A percentile compares a stretch with the other conserved stretches of the same genome.
Evolutionary conservation across 2,329 filamentous ascomycete genomes (phyloP).

Genomic region (Ophiostoma sp.): DNA sequence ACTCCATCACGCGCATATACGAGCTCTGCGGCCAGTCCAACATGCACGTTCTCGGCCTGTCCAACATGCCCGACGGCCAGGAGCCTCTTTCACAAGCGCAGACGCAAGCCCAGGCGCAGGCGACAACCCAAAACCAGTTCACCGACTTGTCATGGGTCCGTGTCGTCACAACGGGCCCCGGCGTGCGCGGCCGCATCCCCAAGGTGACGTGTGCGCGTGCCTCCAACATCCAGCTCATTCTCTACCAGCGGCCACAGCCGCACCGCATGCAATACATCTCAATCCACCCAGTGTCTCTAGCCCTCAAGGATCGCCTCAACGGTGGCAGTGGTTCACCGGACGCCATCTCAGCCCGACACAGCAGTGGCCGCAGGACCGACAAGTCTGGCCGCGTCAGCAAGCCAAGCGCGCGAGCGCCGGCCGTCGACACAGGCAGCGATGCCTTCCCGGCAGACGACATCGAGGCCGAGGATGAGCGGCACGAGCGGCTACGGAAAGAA

Average conservation of each 20-base stretch:
- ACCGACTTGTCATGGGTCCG: conserved; percentile 63
- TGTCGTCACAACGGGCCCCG: conserved; percentile 51
- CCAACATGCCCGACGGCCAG: conserved; percentile 55
- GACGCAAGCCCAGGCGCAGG: not conserved
- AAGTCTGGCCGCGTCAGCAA: not conserved
- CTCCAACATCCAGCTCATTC: conserved; percentile 75
- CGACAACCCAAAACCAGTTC: not conserved
- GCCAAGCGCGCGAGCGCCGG: not conserved
- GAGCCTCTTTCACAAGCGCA: too few species aligned
- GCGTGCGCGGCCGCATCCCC: conserved; percentile 48
- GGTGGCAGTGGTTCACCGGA: conserved; percentile 19
- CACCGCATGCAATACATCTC: conserved; percentile 95
- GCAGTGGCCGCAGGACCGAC: not conserved
- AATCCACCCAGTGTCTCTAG: conserved; percentile 78
- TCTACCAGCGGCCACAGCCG: conserved; percentile 82
- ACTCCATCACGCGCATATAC: conserved; percentile 74
- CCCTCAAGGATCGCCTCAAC: conserved; percentile 64
- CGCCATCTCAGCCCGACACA: not conserved
- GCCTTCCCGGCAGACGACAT: conserved; percentile 40
- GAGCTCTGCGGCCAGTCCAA: conserved; percentile 75
- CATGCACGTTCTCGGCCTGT: conserved; percentile 79
- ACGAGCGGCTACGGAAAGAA: conserved; percentile 53
- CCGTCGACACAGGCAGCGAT: conserved; percentile 28
- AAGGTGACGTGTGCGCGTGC: conserved; percentile 66
- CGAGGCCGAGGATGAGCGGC: conserved; percentile 67